These are phyloP conservation scores for Cutaneotrichosporon sp. DNA, from an alignment of 1,284 basidiomycete genomes.

Conservation along the genomic window DNA sequence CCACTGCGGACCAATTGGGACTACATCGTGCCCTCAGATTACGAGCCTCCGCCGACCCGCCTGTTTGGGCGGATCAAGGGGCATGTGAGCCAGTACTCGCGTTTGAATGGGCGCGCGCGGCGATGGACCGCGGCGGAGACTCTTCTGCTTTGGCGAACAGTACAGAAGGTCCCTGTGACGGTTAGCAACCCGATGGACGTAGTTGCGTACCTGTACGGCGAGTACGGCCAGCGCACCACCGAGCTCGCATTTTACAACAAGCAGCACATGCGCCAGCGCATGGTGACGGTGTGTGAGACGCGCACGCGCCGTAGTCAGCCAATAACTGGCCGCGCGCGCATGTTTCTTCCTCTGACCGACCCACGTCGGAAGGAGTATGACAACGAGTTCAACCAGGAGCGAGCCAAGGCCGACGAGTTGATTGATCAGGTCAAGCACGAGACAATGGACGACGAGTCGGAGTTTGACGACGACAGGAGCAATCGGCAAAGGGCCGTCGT, in stretches of 20 bases:
- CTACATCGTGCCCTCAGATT: conserved; percentile 19
- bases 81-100: background rate
- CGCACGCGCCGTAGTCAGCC: conserved; percentile 15
- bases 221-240: conserved; percentile 17
- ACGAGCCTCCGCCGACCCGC: conserved; percentile 4
- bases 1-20: conserved; percentile 17
- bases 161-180: conserved; percentile 33
- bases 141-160: conserved; percentile 33
- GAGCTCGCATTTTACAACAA: conserved; percentile 27
- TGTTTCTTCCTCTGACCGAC: conserved; percentile 18
- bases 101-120: background rate
- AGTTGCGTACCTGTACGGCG: conserved; percentile 34
- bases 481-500: too few relatives aligned
- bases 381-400: conserved; percentile 3
- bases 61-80: conserved; percentile 18
- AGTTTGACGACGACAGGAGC: too few relatives aligned
- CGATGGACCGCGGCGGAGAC: conserved; percentile 30
- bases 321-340: conserved; percentile 31
- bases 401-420: conserved; percentile 1
- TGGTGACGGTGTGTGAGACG: conserved; percentile 23
- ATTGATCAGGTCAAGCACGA: background rate
- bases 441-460: too few relatives aligned
- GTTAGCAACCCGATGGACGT: conserved; percentile 30
- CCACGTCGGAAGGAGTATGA: conserved; percentile 5
- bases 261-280: conserved; percentile 43